Percentiles rank a stretch among this genome's conserved stretches.
Evolutionary conservation across 2,329 filamentous ascomycete species (phyloP).

Genomic region (Fusarium sp.): DNA sequence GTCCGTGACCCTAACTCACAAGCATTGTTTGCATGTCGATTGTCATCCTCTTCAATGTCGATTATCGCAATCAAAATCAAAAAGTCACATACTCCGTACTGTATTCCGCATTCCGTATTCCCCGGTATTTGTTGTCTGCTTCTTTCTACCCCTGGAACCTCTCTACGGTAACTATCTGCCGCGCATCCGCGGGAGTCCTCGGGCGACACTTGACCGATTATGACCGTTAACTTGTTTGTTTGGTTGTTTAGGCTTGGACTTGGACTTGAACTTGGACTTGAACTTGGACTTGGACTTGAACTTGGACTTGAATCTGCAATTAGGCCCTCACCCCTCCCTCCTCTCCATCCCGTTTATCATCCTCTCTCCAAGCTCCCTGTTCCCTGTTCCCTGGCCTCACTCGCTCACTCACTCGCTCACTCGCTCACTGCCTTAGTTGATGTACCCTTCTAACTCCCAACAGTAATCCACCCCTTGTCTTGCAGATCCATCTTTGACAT

Average conservation of each 20-base stretch:
- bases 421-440: too few relatives aligned
- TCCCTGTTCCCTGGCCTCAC: slow-evolving; percentile 14
- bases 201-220: slow-evolving; percentile 37
- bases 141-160: slow-evolving; percentile 27
- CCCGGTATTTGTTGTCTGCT: slow-evolving; percentile 1
- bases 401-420: too few relatives aligned
- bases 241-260: neutral
- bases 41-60: neutral
- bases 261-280: too few relatives aligned
- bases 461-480: neutral
- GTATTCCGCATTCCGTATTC: neutral
- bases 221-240: slow-evolving; percentile 10
- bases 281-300: slow-evolving; percentile 2
- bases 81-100: slow-evolving; percentile 25
- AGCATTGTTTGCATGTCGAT: neutral
- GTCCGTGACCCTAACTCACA: slow-evolving; percentile 8
- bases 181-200: slow-evolving; percentile 33
- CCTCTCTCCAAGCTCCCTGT: slow-evolving; percentile 15
- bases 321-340: neutral
- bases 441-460: too few relatives aligned
- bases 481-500: neutral
- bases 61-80: slow-evolving; percentile 16
- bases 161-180: slow-evolving; percentile 36
- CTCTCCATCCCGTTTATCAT: neutral
- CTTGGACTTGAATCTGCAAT: neutral